Conservation (phyloP, 164 flowering plant genomes). For the Stephania yunnanensis region DNA sequence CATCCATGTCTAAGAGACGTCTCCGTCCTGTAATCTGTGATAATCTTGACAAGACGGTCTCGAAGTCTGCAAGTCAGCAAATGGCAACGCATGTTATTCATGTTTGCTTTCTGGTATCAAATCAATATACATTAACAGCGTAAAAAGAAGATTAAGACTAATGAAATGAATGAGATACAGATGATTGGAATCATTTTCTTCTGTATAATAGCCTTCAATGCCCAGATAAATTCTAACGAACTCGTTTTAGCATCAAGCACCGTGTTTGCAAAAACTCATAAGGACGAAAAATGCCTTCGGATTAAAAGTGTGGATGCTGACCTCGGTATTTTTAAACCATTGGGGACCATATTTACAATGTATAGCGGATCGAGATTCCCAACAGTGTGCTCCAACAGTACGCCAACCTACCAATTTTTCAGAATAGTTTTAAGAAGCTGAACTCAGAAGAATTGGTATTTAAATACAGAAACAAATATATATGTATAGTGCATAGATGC, state of each 20-base stretch:
- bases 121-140: not conserved
- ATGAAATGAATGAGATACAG: not conserved
- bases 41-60: conserved; percentile 84
- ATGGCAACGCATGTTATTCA: not conserved
- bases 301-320: conserved; percentile 26
- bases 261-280: not conserved
- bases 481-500: not conserved
- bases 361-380: conserved; percentile 97
- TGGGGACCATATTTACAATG: conserved; percentile 87
- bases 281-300: not conserved
- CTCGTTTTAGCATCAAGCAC: not conserved
- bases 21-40: conserved; percentile 94
- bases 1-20: conserved; percentile 96
- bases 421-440: conserved; percentile 2
- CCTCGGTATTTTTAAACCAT: conserved; percentile 93
- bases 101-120: not conserved
- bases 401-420: conserved; percentile 60
- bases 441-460: not conserved
- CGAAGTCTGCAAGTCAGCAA: conserved; percentile 52
- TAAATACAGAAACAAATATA: conserved; percentile 5
- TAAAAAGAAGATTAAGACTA: not conserved
- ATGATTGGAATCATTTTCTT: no score
- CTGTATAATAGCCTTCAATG: no score
- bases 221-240: no score
- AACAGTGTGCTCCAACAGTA: conserved; percentile 94